Evolutionary conservation across 208 protist species (phyloP).

Genomic region (Strigomonas culicis): DNA sequence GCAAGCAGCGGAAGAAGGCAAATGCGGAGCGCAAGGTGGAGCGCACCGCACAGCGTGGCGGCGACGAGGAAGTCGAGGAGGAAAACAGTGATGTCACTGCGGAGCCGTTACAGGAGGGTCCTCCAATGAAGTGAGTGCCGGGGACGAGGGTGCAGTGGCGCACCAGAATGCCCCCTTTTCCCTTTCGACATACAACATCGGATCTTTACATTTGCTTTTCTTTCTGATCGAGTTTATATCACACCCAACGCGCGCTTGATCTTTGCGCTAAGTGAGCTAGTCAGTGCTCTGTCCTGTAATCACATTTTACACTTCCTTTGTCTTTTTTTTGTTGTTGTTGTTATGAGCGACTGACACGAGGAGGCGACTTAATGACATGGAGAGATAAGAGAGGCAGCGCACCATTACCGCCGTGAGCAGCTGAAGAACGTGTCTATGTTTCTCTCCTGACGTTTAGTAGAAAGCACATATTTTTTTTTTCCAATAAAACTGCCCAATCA

Average conservation of each 20-base stretch:
- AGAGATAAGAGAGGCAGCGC: too few species aligned
- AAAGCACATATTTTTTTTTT: too few species aligned
- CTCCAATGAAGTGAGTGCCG: not conserved
- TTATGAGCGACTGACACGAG: too few species aligned
- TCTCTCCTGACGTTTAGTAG: too few species aligned
- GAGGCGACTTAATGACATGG: too few species aligned
- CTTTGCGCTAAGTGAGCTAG: not conserved
- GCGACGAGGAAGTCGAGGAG: slow-evolving; percentile 20
- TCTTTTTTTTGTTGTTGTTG: not conserved
- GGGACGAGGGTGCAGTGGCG: slow-evolving; percentile 12
- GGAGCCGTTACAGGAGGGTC: too few species aligned
- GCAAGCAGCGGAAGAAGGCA: slow-evolving; percentile 54
- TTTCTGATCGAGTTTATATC: not conserved
- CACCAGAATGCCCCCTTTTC: not conserved
- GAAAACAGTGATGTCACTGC: not conserved
- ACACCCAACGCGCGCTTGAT: not conserved
- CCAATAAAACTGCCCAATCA: too few species aligned
- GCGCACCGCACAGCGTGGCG: slow-evolving; percentile 18
- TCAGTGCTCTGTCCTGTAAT: not conserved
- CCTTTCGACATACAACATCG: not conserved
- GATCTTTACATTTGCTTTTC: too few species aligned
- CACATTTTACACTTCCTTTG: not conserved
- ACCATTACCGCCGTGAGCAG: too few species aligned
- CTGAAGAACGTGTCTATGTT: too few species aligned
- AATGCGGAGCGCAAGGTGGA: slow-evolving; percentile 39